Percentiles rank a stretch among this genome's conserved stretches.
These are phyloP conservation scores for Stagonosporopsis vannaccii DNA, from an alignment of 2,329 filamentous ascomycete genomes.

Conservation along the genomic window DNA sequence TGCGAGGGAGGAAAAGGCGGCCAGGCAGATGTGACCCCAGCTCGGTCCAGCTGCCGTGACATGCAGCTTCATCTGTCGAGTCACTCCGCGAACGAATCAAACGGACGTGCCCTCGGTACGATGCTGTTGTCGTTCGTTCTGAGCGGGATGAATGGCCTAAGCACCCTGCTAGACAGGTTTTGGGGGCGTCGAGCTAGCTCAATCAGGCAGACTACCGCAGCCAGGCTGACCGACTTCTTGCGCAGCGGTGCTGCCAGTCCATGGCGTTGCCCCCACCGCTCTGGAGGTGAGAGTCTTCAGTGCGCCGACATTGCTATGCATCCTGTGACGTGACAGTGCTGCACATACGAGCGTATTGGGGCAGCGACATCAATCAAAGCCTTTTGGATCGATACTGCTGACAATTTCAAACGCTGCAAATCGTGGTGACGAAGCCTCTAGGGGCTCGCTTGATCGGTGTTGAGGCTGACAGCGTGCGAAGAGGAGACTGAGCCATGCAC, in stretches of 20 bases:
- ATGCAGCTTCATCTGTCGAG: constrained; percentile 24
- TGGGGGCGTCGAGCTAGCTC: constrained; percentile 31
- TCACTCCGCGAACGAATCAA: constrained; percentile 23
- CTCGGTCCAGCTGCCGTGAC: constrained; percentile 27
- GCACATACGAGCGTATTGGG: neutral
- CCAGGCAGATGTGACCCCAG: constrained; percentile 27
- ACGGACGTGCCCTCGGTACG: neutral
- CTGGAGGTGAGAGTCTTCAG: constrained; percentile 10
- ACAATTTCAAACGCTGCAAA: neutral
- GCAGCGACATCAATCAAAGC: neutral
- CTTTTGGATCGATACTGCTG: constrained; percentile 1
- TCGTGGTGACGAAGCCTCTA: neutral
- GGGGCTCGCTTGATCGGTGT: neutral
- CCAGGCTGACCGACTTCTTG: constrained; percentile 45
- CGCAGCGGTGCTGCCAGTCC: constrained; percentile 5
- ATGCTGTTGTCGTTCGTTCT: constrained; percentile 25
- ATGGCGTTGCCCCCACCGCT: neutral
- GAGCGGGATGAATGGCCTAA: constrained; percentile 22
- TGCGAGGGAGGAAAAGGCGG: constrained; percentile 31
- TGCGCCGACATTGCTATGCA: neutral
- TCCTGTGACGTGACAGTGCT: constrained; percentile 11
- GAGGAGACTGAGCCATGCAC: neutral
- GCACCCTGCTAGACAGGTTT: constrained; percentile 26
- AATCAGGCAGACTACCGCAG: constrained; percentile 21
- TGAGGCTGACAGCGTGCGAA: constrained; percentile 7